phyloP scores from a whole-genome alignment of 768 basidiomycete genomes.

The Boletus sensibilis region DNA sequence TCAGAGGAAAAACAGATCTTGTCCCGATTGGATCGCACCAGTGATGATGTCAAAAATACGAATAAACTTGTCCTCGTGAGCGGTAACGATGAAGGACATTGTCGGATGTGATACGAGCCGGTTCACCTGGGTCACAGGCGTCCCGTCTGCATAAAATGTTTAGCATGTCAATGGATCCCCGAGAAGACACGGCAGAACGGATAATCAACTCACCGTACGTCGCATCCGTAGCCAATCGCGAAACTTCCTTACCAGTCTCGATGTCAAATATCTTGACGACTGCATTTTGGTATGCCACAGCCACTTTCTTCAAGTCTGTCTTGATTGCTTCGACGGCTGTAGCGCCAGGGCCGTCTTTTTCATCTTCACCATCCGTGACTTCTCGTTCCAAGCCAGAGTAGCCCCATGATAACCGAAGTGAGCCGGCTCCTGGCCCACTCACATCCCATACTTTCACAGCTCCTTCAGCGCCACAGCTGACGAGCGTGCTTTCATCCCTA shows the following conservation, averaged over 20 bases:
- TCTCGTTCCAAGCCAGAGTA: constrained; percentile 63
- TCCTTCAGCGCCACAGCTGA: constrained; percentile 91
- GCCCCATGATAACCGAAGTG: constrained; percentile 75
- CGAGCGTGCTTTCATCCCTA: constrained; percentile 77
- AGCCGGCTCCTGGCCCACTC: constrained; percentile 56
- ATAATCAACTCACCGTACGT: constrained; percentile 47
- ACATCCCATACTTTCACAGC: constrained; percentile 94
- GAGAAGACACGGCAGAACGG: not conserved
- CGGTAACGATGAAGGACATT: constrained; percentile 83
- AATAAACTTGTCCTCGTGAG: constrained; percentile 92
- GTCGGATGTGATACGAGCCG: constrained; percentile 88
- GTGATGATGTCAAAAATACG: constrained; percentile 83
- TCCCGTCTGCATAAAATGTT: constrained; percentile 52
- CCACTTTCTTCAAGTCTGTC: constrained; percentile 79
- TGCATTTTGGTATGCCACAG: constrained; percentile 88
- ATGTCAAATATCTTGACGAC: constrained; percentile 90
- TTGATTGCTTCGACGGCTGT: constrained; percentile 84
- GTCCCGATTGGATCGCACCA: constrained; percentile 47
- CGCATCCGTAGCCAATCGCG: constrained; percentile 57
- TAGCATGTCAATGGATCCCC: not conserved
- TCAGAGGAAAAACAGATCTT: not conserved
- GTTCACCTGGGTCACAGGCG: constrained; percentile 78
- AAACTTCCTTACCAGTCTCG: constrained; percentile 79
- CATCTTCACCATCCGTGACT: constrained; percentile 39
- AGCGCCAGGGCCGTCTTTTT: constrained; percentile 57